Evolutionary conservation across 257 asterid genomes (phyloP).

Genomic region (Marsdenia floribunda): DNA sequence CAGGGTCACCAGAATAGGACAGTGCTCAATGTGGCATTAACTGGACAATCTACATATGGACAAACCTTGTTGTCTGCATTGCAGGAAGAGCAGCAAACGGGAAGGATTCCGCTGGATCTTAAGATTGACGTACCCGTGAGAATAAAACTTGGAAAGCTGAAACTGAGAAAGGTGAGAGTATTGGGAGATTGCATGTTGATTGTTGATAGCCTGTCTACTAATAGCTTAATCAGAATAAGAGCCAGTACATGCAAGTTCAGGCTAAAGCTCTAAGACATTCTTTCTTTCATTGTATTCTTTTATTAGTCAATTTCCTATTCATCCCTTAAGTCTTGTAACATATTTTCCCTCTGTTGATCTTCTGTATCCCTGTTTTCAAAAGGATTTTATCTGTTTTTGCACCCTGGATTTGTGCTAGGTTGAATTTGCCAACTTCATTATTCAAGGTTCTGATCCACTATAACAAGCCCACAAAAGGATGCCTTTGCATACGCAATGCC

Average conservation of each 20-base stretch:
- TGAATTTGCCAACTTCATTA: background rate
- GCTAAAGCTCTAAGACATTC: slow-evolving; percentile 43
- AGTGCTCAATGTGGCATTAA: slow-evolving; percentile 44
- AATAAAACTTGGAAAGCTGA: slow-evolving; percentile 61
- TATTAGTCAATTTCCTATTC: background rate
- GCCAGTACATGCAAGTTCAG: slow-evolving; percentile 70
- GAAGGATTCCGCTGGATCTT: slow-evolving; percentile 72
- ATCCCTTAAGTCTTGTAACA: background rate
- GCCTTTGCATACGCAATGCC: background rate
- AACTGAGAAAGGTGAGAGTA: slow-evolving; percentile 62
- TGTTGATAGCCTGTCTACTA: slow-evolving; percentile 71
- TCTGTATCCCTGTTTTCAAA: background rate
- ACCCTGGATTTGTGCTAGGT: background rate
- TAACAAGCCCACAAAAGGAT: background rate
- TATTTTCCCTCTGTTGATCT: background rate
- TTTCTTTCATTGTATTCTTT: background rate
- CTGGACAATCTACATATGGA: slow-evolving; percentile 67
- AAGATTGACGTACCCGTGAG: slow-evolving; percentile 73
- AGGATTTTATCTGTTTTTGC: slow-evolving; percentile 1
- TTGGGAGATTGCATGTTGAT: slow-evolving; percentile 62
- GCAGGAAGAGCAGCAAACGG: slow-evolving; percentile 80
- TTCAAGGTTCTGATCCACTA: background rate
- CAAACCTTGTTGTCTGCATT: slow-evolving; percentile 64
- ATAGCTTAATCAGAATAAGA: slow-evolving; percentile 55
- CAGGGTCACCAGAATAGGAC: slow-evolving; percentile 80